Evolutionary conservation across 2,329 filamentous ascomycete genomes (phyloP), one percentile per base, ranked within the genome.

Genomic region (Fusarium sp.): DNA sequence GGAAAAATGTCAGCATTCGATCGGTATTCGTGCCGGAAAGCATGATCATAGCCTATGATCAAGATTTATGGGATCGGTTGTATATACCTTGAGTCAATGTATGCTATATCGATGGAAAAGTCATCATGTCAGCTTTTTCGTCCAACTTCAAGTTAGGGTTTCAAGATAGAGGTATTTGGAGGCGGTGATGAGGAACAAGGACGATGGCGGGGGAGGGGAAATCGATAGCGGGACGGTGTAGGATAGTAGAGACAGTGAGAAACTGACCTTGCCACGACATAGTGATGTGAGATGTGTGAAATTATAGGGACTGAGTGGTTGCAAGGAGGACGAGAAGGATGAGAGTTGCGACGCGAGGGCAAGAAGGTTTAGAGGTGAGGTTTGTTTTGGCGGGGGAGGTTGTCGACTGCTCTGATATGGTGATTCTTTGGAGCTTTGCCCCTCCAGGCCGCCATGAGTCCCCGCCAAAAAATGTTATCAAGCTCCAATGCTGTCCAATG

Each of bases 261-360:
- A 73, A 80, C 80, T 79, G 80, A 93, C 92, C 90, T 92, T 94
- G 91, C 91, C 91, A 93, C 84, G 91, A 93, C 91, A 93, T 92
- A 81, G 78, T 89, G 77, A 72, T 74, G 61, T 45, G 70, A 66
- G 44, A 51, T 69, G 59, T 70, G 68, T 61, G 59, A 70, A 59
- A 62, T 39, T 55, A 71, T 62, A 62, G 54, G 49, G 51, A 51
- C 49, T 59, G 39, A 44, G 48, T 57, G 62, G 47, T 49, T 66
- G 57, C 17, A 61, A 49, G 47, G 56, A 60, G 36, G 48, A 58
- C 47, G 63, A 64, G 36, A 26, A 51, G 39, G 65, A 59, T 59
- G 66, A 66, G 63, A 71, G 74, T 59, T 66, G 63, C 60, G 75
- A 65, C 52, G 36, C 70, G 73, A 76, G 69, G 74, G 71, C 66